Conservation (phyloP, 495 filamentous ascomycete genomes). For the Xylaria grammica region DNA sequence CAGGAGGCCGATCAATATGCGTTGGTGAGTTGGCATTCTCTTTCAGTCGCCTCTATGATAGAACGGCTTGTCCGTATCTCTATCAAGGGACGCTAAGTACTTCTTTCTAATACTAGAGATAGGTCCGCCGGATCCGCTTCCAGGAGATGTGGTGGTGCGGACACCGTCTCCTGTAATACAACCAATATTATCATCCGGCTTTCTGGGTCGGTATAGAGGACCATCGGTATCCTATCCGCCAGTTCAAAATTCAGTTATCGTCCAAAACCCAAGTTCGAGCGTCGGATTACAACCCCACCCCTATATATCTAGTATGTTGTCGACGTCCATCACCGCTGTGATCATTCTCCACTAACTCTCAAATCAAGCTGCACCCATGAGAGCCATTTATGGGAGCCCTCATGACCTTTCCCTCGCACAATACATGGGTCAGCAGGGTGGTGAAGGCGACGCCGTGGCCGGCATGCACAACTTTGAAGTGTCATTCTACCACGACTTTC, state of each 20-base stretch:
- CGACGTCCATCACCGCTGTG: not conserved
- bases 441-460: not conserved
- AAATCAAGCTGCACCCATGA: not conserved
- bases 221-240: not conserved
- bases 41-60: too few species aligned
- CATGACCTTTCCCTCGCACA: not conserved
- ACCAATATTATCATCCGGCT: not conserved
- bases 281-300: not conserved
- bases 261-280: not conserved
- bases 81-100: not conserved
- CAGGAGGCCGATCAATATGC: not conserved
- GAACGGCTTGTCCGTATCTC: not conserved
- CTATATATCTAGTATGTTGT: too few species aligned
- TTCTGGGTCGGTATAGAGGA: not conserved
- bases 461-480: not conserved
- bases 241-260: not conserved
- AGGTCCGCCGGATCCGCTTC: constrained; percentile 17
- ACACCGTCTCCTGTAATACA: constrained; percentile 26
- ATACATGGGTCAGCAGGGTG: not conserved
- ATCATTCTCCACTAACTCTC: not conserved
- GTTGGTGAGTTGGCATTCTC: not conserved
- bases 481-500: not conserved
- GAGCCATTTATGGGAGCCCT: not conserved
- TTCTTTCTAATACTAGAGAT: not conserved
- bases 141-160: constrained; percentile 24